Evolutionary conservation across 208 protist species (phyloP), one percentile per base, ranked within the genome.

Genomic region (Acanthamoeba culbertsoni): DNA sequence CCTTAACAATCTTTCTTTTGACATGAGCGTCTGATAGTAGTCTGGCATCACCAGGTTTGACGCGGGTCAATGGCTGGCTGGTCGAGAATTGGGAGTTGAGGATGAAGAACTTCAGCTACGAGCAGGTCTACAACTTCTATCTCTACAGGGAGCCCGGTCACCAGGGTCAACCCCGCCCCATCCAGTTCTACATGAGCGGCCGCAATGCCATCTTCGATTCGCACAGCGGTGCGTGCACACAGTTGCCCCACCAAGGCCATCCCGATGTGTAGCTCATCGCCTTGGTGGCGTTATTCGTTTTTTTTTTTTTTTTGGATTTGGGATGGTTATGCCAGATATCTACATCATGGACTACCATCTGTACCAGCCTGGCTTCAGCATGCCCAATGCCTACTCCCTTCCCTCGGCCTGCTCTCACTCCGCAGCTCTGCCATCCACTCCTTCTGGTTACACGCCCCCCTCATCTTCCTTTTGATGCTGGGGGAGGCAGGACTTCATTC

Each of bases 131-230:
- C 73, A 84, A 84, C 43, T 33, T 84, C 18, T 84, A 84, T 43
- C 10, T 84, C 26, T 84, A 84, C 73, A 46, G 73, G 43, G 73
- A 84, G 40, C 73, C 73, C 26, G 73, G 73, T 5, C 73, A 84
- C 73, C 42, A 84, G 73, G 73, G 73, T 55, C 18, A 28, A 12
- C 43, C 73, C 10, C 73, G 73, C 18, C 73, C 73, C 43, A 84
- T 84, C 43, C 73, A 84, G 73, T 84, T 84, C 73, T 84, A 84
- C 73, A 84, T 84, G 73, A 84, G 73, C 45, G 73, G 73, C 45
- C 73, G 73, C 45, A 84, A 84, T 55, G 73, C 73, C 31, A 84
- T 84, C 28, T 84, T 84, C 31, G 73, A 84, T 20, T 84, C 73
- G 14, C 73, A 84, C 73, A 57, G 43, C 45, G 73, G 73, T 84